Evolutionary conservation across 768 basidiomycete genomes (phyloP), one percentile per base, ranked within the genome.

Genomic region (Boletus reticulatus): DNA sequence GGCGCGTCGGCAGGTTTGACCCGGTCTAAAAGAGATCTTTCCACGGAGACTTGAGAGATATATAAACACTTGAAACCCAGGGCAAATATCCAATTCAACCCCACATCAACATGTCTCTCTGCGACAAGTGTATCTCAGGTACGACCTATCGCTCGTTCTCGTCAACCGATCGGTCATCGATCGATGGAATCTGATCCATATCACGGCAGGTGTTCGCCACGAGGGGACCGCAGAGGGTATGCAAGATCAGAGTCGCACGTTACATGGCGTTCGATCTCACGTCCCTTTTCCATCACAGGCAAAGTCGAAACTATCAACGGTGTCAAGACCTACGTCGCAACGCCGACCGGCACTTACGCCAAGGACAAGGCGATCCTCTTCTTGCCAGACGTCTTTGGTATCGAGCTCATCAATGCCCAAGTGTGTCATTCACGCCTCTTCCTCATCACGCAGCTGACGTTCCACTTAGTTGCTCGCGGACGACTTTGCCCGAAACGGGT

Each of bases 61-160:
- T 65, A 66, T 56, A 66, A 66, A 56, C 36, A 54, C 39, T 27
- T 48, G 6, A 31, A 16, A 16, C 7, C 32, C 11, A 17, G 38
- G 12, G 9, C 32, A 16, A 32, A 42, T 20, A 31, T 34, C 38
- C 5, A 8, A 22, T 36, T 36, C 20, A n/a, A 20, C 16, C 13
- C 29, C 36, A 16, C 38, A 55, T 29, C 58, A 47, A 6, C 46
- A 83, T 83, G 82, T 78, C 78, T 67, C 72, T 82, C 55, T 83
- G 84, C 70, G 71, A 76, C 55, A 67, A 86, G 61, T 87, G 85
- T 54, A 56, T 84, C 52, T 74, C 74, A 66, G 84, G 85, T 82
- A 50, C 39, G 70, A n/a, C 4, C 24, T 27, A 24, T 6, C 17
- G 43, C 37, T 10, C 3, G 36, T 24, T 11, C 42, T n/a, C n/a